Evolutionary conservation across 2,329 filamentous ascomycete species (phyloP).

Genomic region (Phaeosphaeriaceae sp.): DNA sequence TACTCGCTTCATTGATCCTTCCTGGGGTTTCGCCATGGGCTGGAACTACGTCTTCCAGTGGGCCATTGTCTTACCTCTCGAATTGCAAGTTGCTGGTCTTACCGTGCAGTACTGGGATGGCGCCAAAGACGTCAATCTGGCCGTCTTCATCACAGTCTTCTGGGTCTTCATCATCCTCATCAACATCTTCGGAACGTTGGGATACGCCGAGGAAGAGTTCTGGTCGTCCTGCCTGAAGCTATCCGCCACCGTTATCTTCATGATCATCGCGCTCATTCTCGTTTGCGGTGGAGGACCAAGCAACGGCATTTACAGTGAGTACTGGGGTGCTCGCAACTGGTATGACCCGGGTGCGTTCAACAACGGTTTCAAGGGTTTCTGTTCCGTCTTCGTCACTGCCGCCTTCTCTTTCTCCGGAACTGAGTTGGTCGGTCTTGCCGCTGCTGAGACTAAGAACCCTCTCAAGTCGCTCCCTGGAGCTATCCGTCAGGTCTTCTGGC

Average conservation of each 20-base stretch:
- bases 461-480: conserved; percentile 56
- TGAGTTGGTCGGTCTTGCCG: conserved; percentile 67
- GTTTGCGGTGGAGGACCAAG: conserved; percentile 64
- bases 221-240: conserved; percentile 48
- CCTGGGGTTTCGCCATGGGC: conserved; percentile 50
- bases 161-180: conserved; percentile 46
- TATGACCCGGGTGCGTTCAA: conserved; percentile 60
- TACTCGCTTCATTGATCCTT: conserved; percentile 57
- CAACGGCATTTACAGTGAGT: conserved; percentile 54
- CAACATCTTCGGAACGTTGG: conserved; percentile 49
- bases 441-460: conserved; percentile 65
- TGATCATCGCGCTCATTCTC: conserved; percentile 59
- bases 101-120: conserved; percentile 48
- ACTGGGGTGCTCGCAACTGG: conserved; percentile 69
- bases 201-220: conserved; percentile 52
- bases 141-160: conserved; percentile 50
- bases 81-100: conserved; percentile 48
- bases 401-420: conserved; percentile 69
- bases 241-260: conserved; percentile 46
- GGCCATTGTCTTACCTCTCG: conserved; percentile 48
- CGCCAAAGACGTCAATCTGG: conserved; percentile 22
- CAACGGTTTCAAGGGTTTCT: conserved; percentile 70
- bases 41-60: conserved; percentile 49
- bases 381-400: conserved; percentile 68
- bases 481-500: conserved; percentile 57